Percentiles rank a stretch among this genome's conserved stretches.
These are phyloP conservation scores for Stenocarpella maydis DNA, from an alignment of 2,329 filamentous ascomycete genomes.

Conservation along the genomic window DNA sequence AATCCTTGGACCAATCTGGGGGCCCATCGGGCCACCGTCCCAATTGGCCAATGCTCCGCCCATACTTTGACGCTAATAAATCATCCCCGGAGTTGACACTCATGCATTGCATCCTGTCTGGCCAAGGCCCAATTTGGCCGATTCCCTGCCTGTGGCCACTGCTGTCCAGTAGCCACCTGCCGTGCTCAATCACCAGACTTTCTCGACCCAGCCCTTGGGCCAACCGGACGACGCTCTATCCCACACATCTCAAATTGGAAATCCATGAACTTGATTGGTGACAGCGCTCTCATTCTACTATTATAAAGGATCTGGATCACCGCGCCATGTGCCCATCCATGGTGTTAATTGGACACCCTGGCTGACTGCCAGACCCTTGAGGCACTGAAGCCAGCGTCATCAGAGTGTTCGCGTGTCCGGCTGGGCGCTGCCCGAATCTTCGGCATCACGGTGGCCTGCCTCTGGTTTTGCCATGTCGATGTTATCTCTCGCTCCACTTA, in stretches of 20 bases:
- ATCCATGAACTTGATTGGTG: not conserved
- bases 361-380: not conserved
- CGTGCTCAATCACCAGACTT: not conserved
- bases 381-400: not conserved
- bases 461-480: not conserved
- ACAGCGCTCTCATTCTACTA: not conserved
- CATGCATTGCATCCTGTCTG: slow-evolving; percentile 34
- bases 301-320: not conserved
- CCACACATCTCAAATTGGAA: not conserved
- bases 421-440: not conserved
- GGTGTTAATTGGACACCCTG: not conserved
- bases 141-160: slow-evolving; percentile 25
- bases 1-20: slow-evolving; percentile 25
- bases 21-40: slow-evolving; percentile 36
- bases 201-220: not conserved
- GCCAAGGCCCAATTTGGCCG: slow-evolving; percentile 36
- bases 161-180: not conserved
- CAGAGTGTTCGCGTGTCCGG: not conserved
- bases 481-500: slow-evolving; percentile 17
- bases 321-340: not conserved
- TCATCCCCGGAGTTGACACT: slow-evolving; percentile 28
- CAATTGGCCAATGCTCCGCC: slow-evolving; percentile 43
- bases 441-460: slow-evolving; percentile 9
- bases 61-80: slow-evolving; percentile 40
- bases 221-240: not conserved